A percentile compares a stretch with the other conserved stretches of the same genome.
Conservation (phyloP, 352 stramenopile species). For the Phytophthora pinifolia region DNA sequence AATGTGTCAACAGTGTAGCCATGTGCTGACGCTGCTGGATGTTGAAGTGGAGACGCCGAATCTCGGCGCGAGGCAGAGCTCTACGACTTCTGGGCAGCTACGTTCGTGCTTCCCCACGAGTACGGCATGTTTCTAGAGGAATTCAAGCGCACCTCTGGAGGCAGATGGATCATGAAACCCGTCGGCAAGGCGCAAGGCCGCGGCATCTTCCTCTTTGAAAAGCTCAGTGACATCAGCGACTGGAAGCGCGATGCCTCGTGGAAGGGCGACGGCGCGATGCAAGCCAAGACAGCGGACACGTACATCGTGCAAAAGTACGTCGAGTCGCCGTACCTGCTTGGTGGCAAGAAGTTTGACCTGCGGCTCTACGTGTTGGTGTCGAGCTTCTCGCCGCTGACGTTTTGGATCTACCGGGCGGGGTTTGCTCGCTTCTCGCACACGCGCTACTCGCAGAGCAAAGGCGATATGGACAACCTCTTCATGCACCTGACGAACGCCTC, state of each 20-base stretch:
- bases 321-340: conserved; percentile 68
- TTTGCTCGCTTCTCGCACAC: conserved; percentile 83
- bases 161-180: conserved; percentile 94
- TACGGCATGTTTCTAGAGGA: conserved; percentile 82
- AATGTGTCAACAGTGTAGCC: conserved; percentile 17
- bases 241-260: conserved; percentile 81
- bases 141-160: conserved; percentile 59
- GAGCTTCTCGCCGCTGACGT: conserved; percentile 75
- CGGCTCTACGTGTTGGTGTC: conserved; percentile 90
- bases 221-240: conserved; percentile 86
- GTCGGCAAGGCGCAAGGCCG: conserved; percentile 77
- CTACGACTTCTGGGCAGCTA: conserved; percentile 65
- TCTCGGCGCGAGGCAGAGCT: conserved; percentile 42
- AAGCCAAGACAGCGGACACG: conserved; percentile 52
- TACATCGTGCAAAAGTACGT: conserved; percentile 88
- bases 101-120: conserved; percentile 89
- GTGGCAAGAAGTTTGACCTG: conserved; percentile 91
- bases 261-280: conserved; percentile 38
- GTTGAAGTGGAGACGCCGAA: conserved; percentile 31
- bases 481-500: conserved; percentile 77
- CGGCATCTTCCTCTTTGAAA: conserved; percentile 90
- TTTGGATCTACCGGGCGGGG: conserved; percentile 88
- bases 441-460: conserved; percentile 65
- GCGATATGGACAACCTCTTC: conserved; percentile 74
- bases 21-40: conserved; percentile 2